These are phyloP conservation scores for Sporothrix sp. DNA, from an alignment of 2,329 filamentous ascomycete genomes.

Conservation along the genomic window DNA sequence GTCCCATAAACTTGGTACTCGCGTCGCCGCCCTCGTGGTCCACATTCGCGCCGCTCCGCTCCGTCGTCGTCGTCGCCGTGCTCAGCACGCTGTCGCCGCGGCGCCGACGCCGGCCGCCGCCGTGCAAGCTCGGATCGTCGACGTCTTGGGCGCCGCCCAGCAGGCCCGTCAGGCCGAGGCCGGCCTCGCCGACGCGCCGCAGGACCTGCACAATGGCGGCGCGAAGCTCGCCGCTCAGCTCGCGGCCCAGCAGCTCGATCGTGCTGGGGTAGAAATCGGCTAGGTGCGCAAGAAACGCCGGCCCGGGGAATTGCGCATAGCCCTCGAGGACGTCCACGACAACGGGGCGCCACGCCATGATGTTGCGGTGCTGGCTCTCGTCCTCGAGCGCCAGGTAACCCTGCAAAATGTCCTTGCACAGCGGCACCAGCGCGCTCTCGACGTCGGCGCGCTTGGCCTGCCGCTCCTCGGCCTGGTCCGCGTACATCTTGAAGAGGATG, in stretches of 20 bases:
- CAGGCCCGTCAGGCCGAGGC: conserved; percentile 46
- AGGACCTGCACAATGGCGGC: conserved; percentile 67
- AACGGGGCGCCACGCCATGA: conserved; percentile 92
- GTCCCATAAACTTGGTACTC: conserved; percentile 20
- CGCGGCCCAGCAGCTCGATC: conserved; percentile 72
- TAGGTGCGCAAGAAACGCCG: conserved; percentile 72
- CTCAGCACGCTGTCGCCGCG: conserved; percentile 18
- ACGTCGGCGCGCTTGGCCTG: conserved; percentile 71
- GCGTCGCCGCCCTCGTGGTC: conserved; percentile 20
- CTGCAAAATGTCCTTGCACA: conserved; percentile 88
- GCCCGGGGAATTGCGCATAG: conserved; percentile 70
- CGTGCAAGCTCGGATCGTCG: background rate
- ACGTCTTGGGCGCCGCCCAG: conserved; percentile 9
- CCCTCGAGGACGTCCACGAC: conserved; percentile 96
- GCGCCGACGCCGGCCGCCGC: conserved; percentile 1
- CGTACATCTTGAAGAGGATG: conserved; percentile 96
- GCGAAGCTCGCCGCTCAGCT: conserved; percentile 71
- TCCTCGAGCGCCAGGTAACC: conserved; percentile 82
- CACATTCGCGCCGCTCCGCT: conserved; percentile 9
- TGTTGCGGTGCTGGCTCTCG: conserved; percentile 93
- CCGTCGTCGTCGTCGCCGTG: conserved; percentile 13
- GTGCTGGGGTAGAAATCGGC: conserved; percentile 76
- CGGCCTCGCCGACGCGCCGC: conserved; percentile 72
- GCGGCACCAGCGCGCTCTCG: conserved; percentile 81
- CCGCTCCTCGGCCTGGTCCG: conserved; percentile 75